A percentile compares a stretch with the other conserved stretches of the same genome.
Conservation (phyloP, 768 basidiomycete genomes). For the Ephemerocybe angulata region DNA sequence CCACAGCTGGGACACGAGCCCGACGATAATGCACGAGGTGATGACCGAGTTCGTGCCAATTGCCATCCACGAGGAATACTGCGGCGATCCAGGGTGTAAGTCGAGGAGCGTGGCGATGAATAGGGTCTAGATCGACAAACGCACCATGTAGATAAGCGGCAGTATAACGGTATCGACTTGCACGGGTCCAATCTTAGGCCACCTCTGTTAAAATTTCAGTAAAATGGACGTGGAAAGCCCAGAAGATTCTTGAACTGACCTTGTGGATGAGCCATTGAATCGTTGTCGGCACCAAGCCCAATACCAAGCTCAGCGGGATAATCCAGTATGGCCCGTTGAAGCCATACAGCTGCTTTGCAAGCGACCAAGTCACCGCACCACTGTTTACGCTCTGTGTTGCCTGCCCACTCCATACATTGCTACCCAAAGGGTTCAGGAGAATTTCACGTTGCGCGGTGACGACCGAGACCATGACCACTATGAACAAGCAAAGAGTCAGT, state of each 20-base stretch:
- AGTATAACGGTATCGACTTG: constrained; percentile 48
- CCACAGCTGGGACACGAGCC: constrained; percentile 58
- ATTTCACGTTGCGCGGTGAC: constrained; percentile 53
- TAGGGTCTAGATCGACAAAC: not conserved
- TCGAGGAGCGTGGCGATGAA: not conserved
- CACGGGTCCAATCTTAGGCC: constrained; percentile 52
- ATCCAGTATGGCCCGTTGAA: constrained; percentile 53
- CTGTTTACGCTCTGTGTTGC: constrained; percentile 51
- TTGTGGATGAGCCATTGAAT: constrained; percentile 4
- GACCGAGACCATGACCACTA: constrained; percentile 58
- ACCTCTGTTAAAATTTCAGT: constrained; percentile 32
- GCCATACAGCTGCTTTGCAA: constrained; percentile 56
- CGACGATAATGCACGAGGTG: constrained; percentile 47
- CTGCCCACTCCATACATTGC: constrained; percentile 62
- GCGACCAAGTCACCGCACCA: constrained; percentile 60
- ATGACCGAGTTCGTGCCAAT: constrained; percentile 54
- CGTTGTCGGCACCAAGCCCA: not conserved
- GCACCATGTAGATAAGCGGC: constrained; percentile 53
- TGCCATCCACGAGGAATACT: constrained; percentile 43
- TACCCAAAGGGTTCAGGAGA: constrained; percentile 49
- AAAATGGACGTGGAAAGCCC: not conserved
- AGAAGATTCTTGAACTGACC: too few relatives aligned
- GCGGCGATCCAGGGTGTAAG: not conserved
- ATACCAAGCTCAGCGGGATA: constrained; percentile 40
- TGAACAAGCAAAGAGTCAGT: not conserved